These are phyloP conservation scores for Rhodotorula mucilaginosa DNA, from an alignment of 1,284 basidiomycete species.

Conservation along the genomic window DNA sequence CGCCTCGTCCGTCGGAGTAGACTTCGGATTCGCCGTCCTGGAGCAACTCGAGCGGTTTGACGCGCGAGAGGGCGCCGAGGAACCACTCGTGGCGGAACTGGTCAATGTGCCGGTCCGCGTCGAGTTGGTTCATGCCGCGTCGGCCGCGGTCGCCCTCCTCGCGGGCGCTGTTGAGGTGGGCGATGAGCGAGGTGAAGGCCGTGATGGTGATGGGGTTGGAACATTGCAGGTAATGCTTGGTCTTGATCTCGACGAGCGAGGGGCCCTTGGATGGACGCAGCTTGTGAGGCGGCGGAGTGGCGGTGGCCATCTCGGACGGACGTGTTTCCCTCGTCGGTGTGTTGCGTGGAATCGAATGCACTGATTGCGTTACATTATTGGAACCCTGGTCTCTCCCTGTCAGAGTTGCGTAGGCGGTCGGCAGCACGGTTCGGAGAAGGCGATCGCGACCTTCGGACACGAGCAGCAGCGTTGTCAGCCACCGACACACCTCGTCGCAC, in stretches of 20 bases:
- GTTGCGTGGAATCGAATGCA: too few relatives aligned
- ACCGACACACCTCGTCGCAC: too few relatives aligned
- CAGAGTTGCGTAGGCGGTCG: too few relatives aligned
- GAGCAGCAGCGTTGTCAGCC: too few relatives aligned
- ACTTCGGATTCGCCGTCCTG: slow-evolving; percentile 4
- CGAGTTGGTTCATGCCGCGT: background rate
- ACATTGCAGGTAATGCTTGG: slow-evolving; percentile 11
- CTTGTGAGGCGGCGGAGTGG: background rate
- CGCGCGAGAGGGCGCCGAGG: slow-evolving; percentile 2
- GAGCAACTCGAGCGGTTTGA: slow-evolving; percentile 5
- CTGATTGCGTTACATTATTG: background rate
- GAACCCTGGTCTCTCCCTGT: background rate
- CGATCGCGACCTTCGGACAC: too few relatives aligned
- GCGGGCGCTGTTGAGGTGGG: slow-evolving; percentile 14
- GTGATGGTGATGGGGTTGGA: slow-evolving; percentile 19
- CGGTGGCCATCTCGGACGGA: background rate
- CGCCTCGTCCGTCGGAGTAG: slow-evolving; percentile 10
- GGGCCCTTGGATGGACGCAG: background rate
- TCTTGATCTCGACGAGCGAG: slow-evolving; percentile 15
- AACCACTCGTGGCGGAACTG: slow-evolving; percentile 21
- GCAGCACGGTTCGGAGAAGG: too few relatives aligned
- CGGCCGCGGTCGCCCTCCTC: background rate
- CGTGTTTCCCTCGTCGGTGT: too few relatives aligned
- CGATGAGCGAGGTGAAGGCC: slow-evolving; percentile 9
- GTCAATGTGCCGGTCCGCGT: slow-evolving; percentile 19